These are phyloP conservation scores for Hypomontagnella monticulosa DNA, from an alignment of 495 filamentous ascomycete species.

Conservation along the genomic window DNA sequence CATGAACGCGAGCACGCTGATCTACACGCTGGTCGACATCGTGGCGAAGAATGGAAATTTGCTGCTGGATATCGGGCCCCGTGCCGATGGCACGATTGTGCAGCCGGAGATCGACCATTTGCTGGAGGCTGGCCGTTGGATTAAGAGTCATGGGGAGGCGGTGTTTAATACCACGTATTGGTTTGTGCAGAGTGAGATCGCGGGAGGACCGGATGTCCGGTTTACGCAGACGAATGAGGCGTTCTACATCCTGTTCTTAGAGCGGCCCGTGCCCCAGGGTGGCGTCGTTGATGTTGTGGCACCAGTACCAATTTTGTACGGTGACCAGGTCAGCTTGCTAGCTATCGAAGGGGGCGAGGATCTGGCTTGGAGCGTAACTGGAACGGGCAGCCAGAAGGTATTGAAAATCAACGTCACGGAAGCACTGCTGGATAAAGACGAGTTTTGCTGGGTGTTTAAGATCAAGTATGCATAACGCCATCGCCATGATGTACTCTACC, in stretches of 20 bases:
- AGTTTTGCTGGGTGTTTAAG: constrained; percentile 63
- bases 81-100: constrained; percentile 62
- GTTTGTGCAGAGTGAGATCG: constrained; percentile 58
- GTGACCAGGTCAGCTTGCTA: constrained; percentile 58
- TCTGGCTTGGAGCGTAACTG: constrained; percentile 41
- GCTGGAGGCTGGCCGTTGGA: constrained; percentile 61
- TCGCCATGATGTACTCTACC: not conserved
- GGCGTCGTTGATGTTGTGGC: constrained; percentile 50
- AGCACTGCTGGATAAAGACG: constrained; percentile 50
- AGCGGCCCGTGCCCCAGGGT: constrained; percentile 47
- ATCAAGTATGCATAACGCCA: constrained; percentile 48
- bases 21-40: constrained; percentile 60
- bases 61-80: constrained; percentile 64
- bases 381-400: constrained; percentile 45
- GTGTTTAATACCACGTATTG: constrained; percentile 68
- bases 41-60: constrained; percentile 66
- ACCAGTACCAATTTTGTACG: constrained; percentile 56
- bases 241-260: constrained; percentile 61
- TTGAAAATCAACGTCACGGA: constrained; percentile 40
- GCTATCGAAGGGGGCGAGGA: constrained; percentile 53
- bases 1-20: constrained; percentile 60
- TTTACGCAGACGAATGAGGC: constrained; percentile 63
- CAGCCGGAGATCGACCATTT: constrained; percentile 57
- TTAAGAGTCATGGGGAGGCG: constrained; percentile 60
- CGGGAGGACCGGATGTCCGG: constrained; percentile 53